Evolutionary conservation across 2,329 filamentous ascomycete species (phyloP).

Genomic region (Venturia pyrina): DNA sequence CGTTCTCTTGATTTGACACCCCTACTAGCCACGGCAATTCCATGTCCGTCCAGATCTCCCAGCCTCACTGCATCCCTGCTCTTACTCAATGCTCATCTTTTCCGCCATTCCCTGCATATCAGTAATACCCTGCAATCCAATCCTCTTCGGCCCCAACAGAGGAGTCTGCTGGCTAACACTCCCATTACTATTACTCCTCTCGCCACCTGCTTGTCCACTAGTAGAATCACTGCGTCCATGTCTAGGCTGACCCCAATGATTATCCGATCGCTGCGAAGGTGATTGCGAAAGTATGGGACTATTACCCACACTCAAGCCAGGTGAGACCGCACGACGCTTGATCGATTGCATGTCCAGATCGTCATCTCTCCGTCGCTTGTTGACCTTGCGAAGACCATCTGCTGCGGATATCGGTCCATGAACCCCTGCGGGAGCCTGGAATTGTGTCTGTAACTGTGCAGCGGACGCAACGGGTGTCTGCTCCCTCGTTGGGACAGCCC

Average conservation of each 20-base stretch:
- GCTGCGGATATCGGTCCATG: constrained; percentile 25
- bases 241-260: constrained; percentile 58
- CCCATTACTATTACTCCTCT: constrained; percentile 41
- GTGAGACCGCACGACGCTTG: constrained; percentile 84
- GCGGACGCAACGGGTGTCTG: neutral
- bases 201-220: constrained; percentile 23
- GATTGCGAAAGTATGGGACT: constrained; percentile 76
- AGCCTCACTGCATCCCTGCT: too few species aligned
- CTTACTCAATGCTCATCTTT: constrained; percentile 89
- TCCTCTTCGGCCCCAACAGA: constrained; percentile 34
- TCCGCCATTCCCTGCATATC: constrained; percentile 93
- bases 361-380: constrained; percentile 77
- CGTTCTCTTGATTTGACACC: neutral
- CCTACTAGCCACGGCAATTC: neutral
- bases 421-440: constrained; percentile 16
- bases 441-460: constrained; percentile 3
- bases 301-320: constrained; percentile 82
- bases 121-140: constrained; percentile 73
- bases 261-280: constrained; percentile 61
- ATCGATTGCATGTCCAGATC: constrained; percentile 82
- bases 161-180: constrained; percentile 28
- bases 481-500: constrained; percentile 7
- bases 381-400: constrained; percentile 32
- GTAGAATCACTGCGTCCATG: constrained; percentile 48
- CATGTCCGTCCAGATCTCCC: too few species aligned